phyloP scores from a whole-genome alignment of 2,329 filamentous ascomycete species.

The Trichoderma hamatum region DNA sequence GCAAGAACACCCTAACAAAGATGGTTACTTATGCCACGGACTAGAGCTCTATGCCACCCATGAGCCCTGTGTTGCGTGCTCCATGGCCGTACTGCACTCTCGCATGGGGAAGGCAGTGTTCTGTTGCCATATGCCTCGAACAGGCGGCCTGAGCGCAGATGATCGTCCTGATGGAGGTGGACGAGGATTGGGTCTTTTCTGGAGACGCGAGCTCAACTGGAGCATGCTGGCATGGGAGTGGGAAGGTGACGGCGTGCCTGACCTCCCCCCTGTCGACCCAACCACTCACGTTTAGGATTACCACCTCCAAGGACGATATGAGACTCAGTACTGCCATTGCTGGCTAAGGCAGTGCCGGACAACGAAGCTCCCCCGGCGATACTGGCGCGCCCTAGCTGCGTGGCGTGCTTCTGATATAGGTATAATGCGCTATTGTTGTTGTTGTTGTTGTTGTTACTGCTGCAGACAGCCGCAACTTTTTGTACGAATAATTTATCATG shows the following conservation, averaged over 20 bases:
- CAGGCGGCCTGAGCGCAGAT: slow-evolving; percentile 82
- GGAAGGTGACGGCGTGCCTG: slow-evolving; percentile 52
- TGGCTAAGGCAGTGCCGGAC: slow-evolving; percentile 14
- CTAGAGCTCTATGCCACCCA: slow-evolving; percentile 94
- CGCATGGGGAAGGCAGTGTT: slow-evolving; percentile 87
- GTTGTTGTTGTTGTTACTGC: not conserved
- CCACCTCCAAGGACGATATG: slow-evolving; percentile 45
- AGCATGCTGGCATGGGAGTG: slow-evolving; percentile 81
- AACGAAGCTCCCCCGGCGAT: not conserved
- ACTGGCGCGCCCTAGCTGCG: not conserved
- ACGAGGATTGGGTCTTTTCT: slow-evolving; percentile 68
- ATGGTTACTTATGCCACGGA: slow-evolving; percentile 91
- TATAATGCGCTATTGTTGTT: not conserved
- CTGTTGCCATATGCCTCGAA: slow-evolving; percentile 74
- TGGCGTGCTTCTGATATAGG: not conserved
- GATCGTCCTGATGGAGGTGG: slow-evolving; percentile 60
- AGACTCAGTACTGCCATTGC: slow-evolving; percentile 36
- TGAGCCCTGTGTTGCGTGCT: slow-evolving; percentile 95
- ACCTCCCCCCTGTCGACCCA: slow-evolving; percentile 48
- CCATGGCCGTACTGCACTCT: slow-evolving; percentile 94
- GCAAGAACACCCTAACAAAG: slow-evolving; percentile 66
- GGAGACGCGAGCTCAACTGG: slow-evolving; percentile 82
- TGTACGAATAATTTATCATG: not conserved
- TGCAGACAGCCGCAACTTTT: not conserved
- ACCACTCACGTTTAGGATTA: slow-evolving; percentile 56